Evolutionary conservation across 2,329 filamentous ascomycete species (phyloP).

Genomic region (Diaporthe humulicola): DNA sequence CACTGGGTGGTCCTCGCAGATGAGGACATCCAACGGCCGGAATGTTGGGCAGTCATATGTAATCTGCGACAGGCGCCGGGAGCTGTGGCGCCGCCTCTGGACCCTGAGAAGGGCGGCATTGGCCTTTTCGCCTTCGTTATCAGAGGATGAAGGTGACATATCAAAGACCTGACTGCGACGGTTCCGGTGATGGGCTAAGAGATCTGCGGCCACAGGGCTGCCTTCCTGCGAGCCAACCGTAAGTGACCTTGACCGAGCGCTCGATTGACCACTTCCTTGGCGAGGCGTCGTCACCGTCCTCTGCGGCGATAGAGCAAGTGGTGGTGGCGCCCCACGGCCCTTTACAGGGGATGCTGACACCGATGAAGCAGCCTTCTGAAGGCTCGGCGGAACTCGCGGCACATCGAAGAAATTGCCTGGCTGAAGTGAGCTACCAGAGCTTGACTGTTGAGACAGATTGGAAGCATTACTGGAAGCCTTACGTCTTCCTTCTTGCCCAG

Average conservation of each 20-base stretch:
- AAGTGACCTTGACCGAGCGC: constrained; percentile 83
- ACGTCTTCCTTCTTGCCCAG: constrained; percentile 83
- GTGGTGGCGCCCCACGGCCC: constrained; percentile 64
- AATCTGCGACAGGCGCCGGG: constrained; percentile 92
- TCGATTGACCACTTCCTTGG: constrained; percentile 72
- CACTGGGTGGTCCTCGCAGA: constrained; percentile 98
- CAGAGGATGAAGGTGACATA: constrained; percentile 96
- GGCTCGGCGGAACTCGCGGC: constrained; percentile 70
- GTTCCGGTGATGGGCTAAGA: constrained; percentile 83
- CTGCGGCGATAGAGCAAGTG: constrained; percentile 71
- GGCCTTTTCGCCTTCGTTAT: constrained; percentile 94
- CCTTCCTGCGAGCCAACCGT: constrained; percentile 96
- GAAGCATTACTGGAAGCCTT: constrained; percentile 95
- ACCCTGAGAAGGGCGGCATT: constrained; percentile 88
- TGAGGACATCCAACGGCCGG: constrained; percentile 90
- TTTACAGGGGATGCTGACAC: constrained; percentile 70
- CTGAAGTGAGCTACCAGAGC: constrained; percentile 72
- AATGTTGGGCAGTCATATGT: constrained; percentile 88
- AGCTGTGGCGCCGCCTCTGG: constrained; percentile 93
- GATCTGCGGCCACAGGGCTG: constrained; percentile 78
- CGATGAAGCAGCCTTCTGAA: constrained; percentile 72
- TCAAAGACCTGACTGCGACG: constrained; percentile 95
- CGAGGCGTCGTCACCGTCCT: constrained; percentile 73
- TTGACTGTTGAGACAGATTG: constrained; percentile 80
- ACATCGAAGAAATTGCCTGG: constrained; percentile 80